Conservation (phyloP, 2,329 filamentous ascomycete species). For the Epichloe bromicola region DNA sequence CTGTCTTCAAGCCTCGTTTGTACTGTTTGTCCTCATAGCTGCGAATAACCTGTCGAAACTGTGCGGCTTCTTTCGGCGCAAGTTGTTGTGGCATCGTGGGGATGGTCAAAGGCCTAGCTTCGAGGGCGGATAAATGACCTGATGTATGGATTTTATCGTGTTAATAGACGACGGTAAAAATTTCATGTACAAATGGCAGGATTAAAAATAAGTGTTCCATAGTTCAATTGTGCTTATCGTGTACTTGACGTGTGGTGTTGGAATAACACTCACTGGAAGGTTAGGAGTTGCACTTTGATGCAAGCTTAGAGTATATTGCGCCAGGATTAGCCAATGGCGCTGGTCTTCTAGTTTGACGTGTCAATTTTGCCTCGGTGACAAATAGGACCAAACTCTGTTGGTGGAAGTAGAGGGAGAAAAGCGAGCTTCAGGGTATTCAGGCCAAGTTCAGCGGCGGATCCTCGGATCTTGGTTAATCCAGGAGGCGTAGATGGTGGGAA, state of each 20-base stretch:
- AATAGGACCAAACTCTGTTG: not conserved
- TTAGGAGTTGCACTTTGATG: not conserved
- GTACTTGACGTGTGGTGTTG: no score
- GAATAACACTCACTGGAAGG: not conserved
- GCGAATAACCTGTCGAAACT: conserved; percentile 90
- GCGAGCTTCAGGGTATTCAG: not conserved
- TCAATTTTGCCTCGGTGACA: not conserved
- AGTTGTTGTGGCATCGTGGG: conserved; percentile 56
- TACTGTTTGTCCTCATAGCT: conserved; percentile 98
- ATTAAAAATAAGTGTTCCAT: not conserved
- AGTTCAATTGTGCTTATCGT: not conserved
- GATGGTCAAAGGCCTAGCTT: not conserved
- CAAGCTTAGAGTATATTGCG: not conserved
- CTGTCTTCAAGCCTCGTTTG: conserved; percentile 84
- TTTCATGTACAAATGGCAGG: not conserved
- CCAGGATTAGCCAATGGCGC: not conserved
- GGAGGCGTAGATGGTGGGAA: not conserved
- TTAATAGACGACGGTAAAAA: not conserved
- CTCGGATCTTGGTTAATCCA: conserved; percentile 11
- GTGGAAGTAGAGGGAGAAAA: not conserved
- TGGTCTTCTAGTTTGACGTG: not conserved
- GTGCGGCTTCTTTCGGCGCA: conserved; percentile 77
- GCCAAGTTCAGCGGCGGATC: conserved; percentile 8
- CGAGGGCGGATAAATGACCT: not conserved
- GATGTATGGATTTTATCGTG: not conserved